Conservation (phyloP, 805 yeast genomes). For the Wickerhamomyces sydowiorum region DNA sequence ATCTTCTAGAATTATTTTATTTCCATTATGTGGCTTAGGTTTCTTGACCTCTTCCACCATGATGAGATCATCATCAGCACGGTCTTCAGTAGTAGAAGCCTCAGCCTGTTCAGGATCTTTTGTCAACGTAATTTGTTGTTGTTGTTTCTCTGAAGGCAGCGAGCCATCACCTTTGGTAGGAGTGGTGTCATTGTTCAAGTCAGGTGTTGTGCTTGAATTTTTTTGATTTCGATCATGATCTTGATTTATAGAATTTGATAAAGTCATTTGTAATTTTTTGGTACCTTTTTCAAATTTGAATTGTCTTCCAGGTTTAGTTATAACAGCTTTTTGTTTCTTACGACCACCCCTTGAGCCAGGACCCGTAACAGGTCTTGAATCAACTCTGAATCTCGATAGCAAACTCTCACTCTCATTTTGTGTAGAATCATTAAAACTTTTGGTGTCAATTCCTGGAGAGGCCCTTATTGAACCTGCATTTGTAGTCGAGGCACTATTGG, state of each 20-base stretch:
- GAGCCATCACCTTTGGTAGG: too few species aligned
- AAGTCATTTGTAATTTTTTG: neutral
- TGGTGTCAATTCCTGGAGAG: neutral
- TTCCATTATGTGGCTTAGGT: neutral
- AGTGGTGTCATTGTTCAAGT: too few species aligned
- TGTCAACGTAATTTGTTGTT: neutral
- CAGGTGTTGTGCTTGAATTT: neutral
- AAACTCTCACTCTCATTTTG: slow-evolving; percentile 18
- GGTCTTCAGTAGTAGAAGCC: neutral
- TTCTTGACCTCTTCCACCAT: neutral
- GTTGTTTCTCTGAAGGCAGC: neutral
- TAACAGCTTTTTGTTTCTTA: slow-evolving; percentile 2
- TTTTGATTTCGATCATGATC: neutral
- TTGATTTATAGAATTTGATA: neutral
- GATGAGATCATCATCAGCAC: neutral
- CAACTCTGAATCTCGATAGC: slow-evolving; percentile 20
- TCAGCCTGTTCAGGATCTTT: neutral
- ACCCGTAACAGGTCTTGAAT: slow-evolving; percentile 18
- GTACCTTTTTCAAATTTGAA: neutral
- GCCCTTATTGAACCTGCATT: too few species aligned
- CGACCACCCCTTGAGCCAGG: slow-evolving; percentile 25
- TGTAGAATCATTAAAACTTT: slow-evolving; percentile 6
- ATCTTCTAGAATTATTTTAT: slow-evolving; percentile 15
- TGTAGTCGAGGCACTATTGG: too few species aligned
- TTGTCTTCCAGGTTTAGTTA: slow-evolving; percentile 5